Percentiles rank a stretch among this genome's conserved stretches.
Conservation (phyloP, 2,329 filamentous ascomycete genomes). For the Xylaria sp. region DNA sequence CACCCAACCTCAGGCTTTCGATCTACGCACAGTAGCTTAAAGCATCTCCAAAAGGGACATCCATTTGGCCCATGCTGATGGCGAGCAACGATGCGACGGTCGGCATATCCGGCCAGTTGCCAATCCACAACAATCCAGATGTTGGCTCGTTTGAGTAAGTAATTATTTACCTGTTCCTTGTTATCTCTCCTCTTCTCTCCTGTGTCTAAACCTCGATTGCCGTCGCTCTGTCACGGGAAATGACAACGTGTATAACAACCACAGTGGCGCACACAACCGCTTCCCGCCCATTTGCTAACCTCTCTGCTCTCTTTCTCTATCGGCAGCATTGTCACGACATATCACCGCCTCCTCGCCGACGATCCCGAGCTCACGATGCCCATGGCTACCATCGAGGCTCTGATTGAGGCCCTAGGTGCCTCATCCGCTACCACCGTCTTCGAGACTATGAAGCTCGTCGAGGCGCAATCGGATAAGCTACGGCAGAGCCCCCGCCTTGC, state of each 20-base stretch:
- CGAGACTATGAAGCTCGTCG: constrained; percentile 90
- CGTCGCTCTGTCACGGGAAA: not conserved
- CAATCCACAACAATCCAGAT: constrained; percentile 47
- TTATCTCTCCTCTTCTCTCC: not conserved
- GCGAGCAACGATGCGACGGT: constrained; percentile 38
- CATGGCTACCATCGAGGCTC: constrained; percentile 90
- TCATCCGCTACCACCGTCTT: constrained; percentile 87
- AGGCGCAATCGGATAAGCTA: constrained; percentile 79
- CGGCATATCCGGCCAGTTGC: constrained; percentile 39
- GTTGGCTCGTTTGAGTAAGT: constrained; percentile 48
- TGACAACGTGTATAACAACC: not conserved
- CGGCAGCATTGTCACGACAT: constrained; percentile 65
- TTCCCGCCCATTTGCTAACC: too few species aligned
- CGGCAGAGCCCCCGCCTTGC: constrained; percentile 73
- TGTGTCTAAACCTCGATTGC: not conserved
- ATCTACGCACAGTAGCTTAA: not conserved
- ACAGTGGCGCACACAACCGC: too few species aligned
- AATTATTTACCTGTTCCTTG: not conserved
- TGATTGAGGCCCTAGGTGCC: constrained; percentile 86
- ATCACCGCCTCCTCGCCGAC: constrained; percentile 64
- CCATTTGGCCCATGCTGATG: constrained; percentile 29
- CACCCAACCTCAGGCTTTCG: not conserved
- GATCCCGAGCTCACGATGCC: constrained; percentile 94
- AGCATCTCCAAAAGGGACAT: not conserved
- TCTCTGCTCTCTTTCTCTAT: not conserved